Conservation (phyloP, 164 flowering plant species). For the Echeveria elegans region DNA sequence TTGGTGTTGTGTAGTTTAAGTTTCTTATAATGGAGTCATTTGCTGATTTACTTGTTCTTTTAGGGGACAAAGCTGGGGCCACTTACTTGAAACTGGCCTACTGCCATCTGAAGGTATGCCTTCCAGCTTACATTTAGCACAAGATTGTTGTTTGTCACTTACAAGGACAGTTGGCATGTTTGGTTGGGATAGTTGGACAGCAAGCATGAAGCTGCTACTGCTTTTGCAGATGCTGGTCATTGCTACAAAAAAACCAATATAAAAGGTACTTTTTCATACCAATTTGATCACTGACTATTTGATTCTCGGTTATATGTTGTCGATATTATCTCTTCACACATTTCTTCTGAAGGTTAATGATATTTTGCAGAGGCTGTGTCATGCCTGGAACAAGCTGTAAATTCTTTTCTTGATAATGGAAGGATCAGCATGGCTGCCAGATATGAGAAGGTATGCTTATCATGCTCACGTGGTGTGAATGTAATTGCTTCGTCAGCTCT, state of each 20-base stretch:
- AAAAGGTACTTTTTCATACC: conserved; percentile 22
- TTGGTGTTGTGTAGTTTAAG: no score
- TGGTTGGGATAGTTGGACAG: conserved; percentile 32
- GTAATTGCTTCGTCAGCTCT: neutral
- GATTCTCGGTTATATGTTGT: no score
- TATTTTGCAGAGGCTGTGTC: conserved; percentile 60
- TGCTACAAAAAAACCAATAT: conserved; percentile 40
- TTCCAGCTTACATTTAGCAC: neutral
- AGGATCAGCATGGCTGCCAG: conserved; percentile 85
- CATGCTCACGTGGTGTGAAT: neutral
- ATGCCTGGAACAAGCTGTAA: conserved; percentile 58
- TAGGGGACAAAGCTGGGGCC: conserved; percentile 71
- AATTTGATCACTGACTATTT: neutral
- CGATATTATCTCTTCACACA: neutral
- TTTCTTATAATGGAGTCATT: neutral
- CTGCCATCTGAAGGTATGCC: conserved; percentile 47
- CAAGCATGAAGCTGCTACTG: conserved; percentile 50
- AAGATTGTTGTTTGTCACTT: neutral
- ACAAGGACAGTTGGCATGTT: neutral
- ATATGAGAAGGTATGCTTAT: conserved; percentile 57
- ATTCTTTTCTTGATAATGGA: conserved; percentile 65
- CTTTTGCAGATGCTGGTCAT: conserved; percentile 44
- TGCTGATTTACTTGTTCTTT: conserved; percentile 3
- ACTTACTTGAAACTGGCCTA: conserved; percentile 42
- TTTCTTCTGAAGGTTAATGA: neutral